These are phyloP conservation scores for Diaporthe velutina DNA, from an alignment of 2,329 filamentous ascomycete species.

Conservation along the genomic window DNA sequence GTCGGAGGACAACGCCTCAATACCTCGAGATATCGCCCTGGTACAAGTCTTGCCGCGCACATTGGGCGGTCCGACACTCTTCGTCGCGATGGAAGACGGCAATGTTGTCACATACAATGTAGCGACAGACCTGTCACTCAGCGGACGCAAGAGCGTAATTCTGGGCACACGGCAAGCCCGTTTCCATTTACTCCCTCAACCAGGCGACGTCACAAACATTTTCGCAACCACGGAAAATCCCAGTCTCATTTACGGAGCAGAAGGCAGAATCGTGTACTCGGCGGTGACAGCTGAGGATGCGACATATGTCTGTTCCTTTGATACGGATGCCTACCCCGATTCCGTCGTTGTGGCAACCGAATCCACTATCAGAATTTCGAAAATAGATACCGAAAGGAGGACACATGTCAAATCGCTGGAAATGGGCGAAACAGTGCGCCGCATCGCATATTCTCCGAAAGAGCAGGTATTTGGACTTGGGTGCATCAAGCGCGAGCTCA, in stretches of 20 bases:
- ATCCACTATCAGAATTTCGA: constrained; percentile 80
- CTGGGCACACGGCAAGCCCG: constrained; percentile 88
- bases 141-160: constrained; percentile 82
- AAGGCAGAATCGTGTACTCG: constrained; percentile 91
- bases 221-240: constrained; percentile 96
- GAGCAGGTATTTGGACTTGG: constrained; percentile 89
- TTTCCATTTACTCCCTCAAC: constrained; percentile 81
- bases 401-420: constrained; percentile 88
- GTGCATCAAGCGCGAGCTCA: constrained; percentile 81
- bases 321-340: constrained; percentile 83
- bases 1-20: constrained; percentile 76
- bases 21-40: constrained; percentile 85
- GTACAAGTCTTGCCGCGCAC: constrained; percentile 79
- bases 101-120: constrained; percentile 88
- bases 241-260: constrained; percentile 90
- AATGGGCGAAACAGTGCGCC: constrained; percentile 85
- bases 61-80: constrained; percentile 76
- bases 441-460: constrained; percentile 85
- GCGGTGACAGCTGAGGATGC: constrained; percentile 92
- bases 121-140: constrained; percentile 72
- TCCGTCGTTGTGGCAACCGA: constrained; percentile 86
- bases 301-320: constrained; percentile 84
- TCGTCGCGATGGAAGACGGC: constrained; percentile 93
- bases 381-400: constrained; percentile 85
- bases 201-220: constrained; percentile 78